Percentiles rank a stretch among this genome's conserved stretches.
Conservation (phyloP, 306 rosid genomes). For the Rosa lucieae region DNA sequence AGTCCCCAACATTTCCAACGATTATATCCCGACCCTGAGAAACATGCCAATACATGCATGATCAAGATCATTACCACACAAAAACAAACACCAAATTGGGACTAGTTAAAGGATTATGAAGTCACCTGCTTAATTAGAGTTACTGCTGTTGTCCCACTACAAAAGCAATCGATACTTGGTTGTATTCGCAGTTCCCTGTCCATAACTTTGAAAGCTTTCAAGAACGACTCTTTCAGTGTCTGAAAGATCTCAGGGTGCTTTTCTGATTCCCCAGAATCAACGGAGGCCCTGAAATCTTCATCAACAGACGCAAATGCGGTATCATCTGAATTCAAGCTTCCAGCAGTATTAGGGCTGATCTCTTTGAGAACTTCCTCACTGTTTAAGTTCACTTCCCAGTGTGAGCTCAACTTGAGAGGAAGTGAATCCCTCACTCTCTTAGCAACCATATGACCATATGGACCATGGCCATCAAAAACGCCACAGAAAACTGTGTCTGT, state of each 20-base stretch:
- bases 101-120: conserved; percentile 14
- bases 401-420: conserved; percentile 82
- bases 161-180: conserved; percentile 75
- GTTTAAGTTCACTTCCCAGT: conserved; percentile 68
- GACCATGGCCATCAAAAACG: conserved; percentile 98
- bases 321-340: conserved; percentile 71
- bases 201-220: conserved; percentile 84
- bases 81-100: conserved; percentile 13
- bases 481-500: conserved; percentile 87
- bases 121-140: conserved; percentile 86
- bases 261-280: conserved; percentile 61
- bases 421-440: conserved; percentile 97
- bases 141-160: conserved; percentile 98
- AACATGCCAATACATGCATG: conserved; percentile 19
- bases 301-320: conserved; percentile 57
- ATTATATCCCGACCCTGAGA: conserved; percentile 82
- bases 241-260: conserved; percentile 75
- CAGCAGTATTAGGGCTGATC: conserved; percentile 56
- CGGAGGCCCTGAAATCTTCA: conserved; percentile 58
- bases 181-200: conserved; percentile 83
- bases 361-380: conserved; percentile 71
- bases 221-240: conserved; percentile 72
- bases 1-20: conserved; percentile 91
- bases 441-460: conserved; percentile 97
- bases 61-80: conserved; percentile 29